Percentiles rank a stretch among this genome's conserved stretches.
These are phyloP conservation scores for Cercospora beticola DNA, from an alignment of 2,329 filamentous ascomycete genomes.

Conservation along the genomic window DNA sequence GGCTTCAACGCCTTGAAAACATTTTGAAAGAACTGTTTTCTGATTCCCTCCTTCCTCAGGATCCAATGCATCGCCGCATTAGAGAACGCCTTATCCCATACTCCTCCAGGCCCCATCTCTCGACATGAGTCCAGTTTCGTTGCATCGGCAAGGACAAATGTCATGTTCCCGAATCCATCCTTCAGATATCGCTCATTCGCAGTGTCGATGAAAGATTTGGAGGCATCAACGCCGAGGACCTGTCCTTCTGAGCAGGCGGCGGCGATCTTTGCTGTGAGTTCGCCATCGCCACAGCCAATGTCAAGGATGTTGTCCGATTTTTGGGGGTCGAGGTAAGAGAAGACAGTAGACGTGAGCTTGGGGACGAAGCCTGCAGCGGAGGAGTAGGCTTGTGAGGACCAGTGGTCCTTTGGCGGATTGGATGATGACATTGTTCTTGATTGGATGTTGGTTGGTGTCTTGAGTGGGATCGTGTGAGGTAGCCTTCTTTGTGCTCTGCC, in stretches of 20 bases:
- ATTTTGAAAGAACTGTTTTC: constrained; percentile 54
- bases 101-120: constrained; percentile 23
- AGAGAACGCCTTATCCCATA: constrained; percentile 44
- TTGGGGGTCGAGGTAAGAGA: constrained; percentile 39
- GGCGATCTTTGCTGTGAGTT: constrained; percentile 43
- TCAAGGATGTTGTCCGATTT: constrained; percentile 42
- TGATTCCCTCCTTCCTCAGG: constrained; percentile 49
- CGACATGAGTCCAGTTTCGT: constrained; percentile 27
- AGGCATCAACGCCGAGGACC: constrained; percentile 45
- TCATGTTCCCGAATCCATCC: constrained; percentile 24
- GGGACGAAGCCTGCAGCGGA: constrained; percentile 45
- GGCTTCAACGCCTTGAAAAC: constrained; percentile 55
- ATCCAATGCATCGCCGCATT: constrained; percentile 50
- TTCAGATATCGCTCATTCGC: constrained; percentile 31
- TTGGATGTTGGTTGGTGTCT: not conserved
- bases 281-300: constrained; percentile 44
- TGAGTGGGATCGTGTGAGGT: not conserved
- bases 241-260: constrained; percentile 25
- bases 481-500: not conserved
- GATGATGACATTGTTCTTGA: not conserved
- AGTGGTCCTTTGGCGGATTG: constrained; percentile 32
- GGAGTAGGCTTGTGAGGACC: constrained; percentile 37
- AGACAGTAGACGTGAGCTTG: constrained; percentile 41
- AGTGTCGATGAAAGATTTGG: constrained; percentile 42
- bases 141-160: constrained; percentile 38